Evolutionary conservation across 805 yeast species (phyloP), one percentile per base, ranked within the genome.

Genomic region (Grigorovia transvaalensis): DNA sequence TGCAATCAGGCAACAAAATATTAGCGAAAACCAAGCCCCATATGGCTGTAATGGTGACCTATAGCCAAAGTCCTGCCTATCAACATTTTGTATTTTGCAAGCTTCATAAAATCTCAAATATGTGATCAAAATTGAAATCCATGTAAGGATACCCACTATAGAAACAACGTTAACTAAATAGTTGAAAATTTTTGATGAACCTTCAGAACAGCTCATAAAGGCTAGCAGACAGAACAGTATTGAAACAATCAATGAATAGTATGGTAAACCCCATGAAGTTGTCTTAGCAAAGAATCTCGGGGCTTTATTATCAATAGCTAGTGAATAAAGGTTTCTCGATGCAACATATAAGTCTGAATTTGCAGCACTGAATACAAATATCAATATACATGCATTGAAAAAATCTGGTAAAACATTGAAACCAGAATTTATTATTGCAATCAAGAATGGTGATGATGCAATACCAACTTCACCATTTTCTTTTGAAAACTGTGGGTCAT

Each of bases 191-290:
- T 67, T 73, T 41, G 64, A 72, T 45, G 75, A 69, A 29, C 64
- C 63, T 43, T 78, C 73, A 19, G 81, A 83, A 29, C 76, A 77
- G 45, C 81, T 78, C 48, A 77, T 66, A 65, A 77, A 81, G 49
- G 81, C 76, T 29, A 81, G 64, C 46, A 80, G 68, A 45, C 85
- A 85, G 55, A 81, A 71, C 43, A 63, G 12, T 11, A 59, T 81
- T 80, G 63, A 68, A 63, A 56, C 67, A 70, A 66, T 73, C 74
- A 55, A 79, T 71, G 59, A 71, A 74, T 54, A 74, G 55, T 65
- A 70, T 51, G 95, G 95, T 50, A 85, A 83, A 64, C 93, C 93
- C 67, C 71, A 70, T 56, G 71, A 78, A 69, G 78, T 80, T n/a
- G 88, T 81, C 58, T 69, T 76, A n/a, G 74, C 60, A 57, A 76